Base-by-base conservation (phyloP, 2,329 filamentous ascomycete species). In the Aspergillus niger region DNA sequence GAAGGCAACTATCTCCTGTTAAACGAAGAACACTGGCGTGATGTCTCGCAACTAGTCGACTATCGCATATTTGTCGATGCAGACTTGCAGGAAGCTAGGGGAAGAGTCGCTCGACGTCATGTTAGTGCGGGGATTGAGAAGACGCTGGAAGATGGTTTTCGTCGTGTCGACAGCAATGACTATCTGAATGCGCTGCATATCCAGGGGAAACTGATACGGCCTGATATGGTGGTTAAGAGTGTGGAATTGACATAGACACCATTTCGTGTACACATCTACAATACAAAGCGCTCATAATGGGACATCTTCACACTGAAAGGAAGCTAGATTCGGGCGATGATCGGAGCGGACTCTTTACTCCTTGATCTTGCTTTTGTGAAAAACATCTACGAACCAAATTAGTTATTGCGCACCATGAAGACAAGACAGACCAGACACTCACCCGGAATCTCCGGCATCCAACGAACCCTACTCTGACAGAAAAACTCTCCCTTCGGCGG, bases 401-500 rank as follows among this genome's bases (percentile, higher is more conserved):
- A 69, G 53, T 13, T 15, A 36, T 2, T 5, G 38, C 8, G 26
- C 1, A 44, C 10, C 1, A n/a, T 8, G 28, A 55, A 17, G n/a
- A 17, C 20, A 32, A n/a, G 17, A 8, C 28, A 26, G 38, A n/a
- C 3, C 10, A n/a, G 8, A n/a, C 43, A 68, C 78, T 64, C 65
- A 81, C 80, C 73, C 41, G 75, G 75, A 52, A 83, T 73, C 65
- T 81, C 77, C 2, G 80, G 81, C 80, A 83, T 83, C 83, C 83
- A 85, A 1, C 65, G 70, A 5, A 77, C 73, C 59, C 81, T 72
- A 41, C 74, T 68, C 55, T 76, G 82, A 68, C 81, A 84, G 64
- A 84, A 85, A 72, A 85, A 85, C 63, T 85, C 82, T 0, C 82
- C 83, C 65, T 83, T 84, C 0, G 82, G 82, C 5, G 81, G 79